Evolutionary conservation across 371 early-diverging fungal species (phyloP).

Genomic region (Apophysomyces sp.): DNA sequence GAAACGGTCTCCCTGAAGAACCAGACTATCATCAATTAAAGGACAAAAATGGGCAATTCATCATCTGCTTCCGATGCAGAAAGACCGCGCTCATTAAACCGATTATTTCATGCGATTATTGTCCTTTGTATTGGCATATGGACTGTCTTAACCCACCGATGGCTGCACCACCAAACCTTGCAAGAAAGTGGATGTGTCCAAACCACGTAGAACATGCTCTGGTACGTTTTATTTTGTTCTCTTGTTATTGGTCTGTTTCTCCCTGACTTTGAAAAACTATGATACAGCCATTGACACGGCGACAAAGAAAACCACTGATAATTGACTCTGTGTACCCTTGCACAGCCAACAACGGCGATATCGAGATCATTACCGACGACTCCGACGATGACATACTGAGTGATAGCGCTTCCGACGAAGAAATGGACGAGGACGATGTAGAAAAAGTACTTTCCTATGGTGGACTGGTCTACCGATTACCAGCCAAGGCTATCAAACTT

Average conservation of each 20-base stretch:
- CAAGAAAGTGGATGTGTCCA: slow-evolving; percentile 86
- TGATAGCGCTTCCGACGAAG: slow-evolving; percentile 1
- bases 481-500: slow-evolving; percentile 40
- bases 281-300: slow-evolving; percentile 27
- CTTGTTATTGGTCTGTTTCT: background rate
- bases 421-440: background rate
- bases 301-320: slow-evolving; percentile 13
- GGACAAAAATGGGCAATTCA: slow-evolving; percentile 52
- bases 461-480: slow-evolving; percentile 40
- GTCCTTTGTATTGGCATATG: slow-evolving; percentile 81
- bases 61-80: slow-evolving; percentile 64
- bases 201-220: slow-evolving; percentile 75
- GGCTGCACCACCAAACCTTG: slow-evolving; percentile 57
- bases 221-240: slow-evolving; percentile 16
- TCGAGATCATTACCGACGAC: slow-evolving; percentile 27
- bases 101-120: slow-evolving; percentile 83
- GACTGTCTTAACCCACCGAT: slow-evolving; percentile 84
- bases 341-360: slow-evolving; percentile 27
- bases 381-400: slow-evolving; percentile 1
- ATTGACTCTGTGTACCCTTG: slow-evolving; percentile 7
- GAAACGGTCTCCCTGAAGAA: slow-evolving; percentile 36
- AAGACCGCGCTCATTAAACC: slow-evolving; percentile 52
- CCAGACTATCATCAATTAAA: slow-evolving; percentile 51
- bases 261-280: background rate
- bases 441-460: slow-evolving; percentile 22